phyloP scores from a whole-genome alignment of 2,329 filamentous ascomycete genomes.

The Xylariaceae sp. region DNA sequence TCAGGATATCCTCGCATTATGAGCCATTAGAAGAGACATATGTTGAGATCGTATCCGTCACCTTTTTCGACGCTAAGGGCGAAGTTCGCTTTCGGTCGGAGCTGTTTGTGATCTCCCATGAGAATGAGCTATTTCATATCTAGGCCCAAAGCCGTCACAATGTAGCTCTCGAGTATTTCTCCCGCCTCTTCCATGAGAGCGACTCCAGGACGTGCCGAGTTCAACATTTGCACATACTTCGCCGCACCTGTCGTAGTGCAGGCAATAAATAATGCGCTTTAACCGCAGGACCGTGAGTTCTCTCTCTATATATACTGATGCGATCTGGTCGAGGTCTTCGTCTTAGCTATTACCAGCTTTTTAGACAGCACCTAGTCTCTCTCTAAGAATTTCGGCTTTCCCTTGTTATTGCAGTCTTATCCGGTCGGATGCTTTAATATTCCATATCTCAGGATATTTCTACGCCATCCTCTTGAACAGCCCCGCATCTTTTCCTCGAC shows the following conservation, averaged over 20 bases:
- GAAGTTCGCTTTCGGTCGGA: slow-evolving; percentile 72
- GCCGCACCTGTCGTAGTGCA: slow-evolving; percentile 75
- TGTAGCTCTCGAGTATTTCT: slow-evolving; percentile 33
- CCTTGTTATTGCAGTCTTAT: slow-evolving; percentile 2
- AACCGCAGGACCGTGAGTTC: slow-evolving; percentile 13
- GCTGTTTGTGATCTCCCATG: slow-evolving; percentile 77
- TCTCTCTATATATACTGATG: slow-evolving; percentile 45
- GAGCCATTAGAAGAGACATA: slow-evolving; percentile 73
- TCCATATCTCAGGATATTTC: slow-evolving; percentile 13
- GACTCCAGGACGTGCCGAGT: slow-evolving; percentile 59
- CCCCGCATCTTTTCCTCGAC: neutral
- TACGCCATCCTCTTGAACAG: slow-evolving; percentile 1
- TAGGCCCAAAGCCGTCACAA: slow-evolving; percentile 29
- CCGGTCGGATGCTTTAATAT: slow-evolving; percentile 1
- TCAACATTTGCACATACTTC: slow-evolving; percentile 61
- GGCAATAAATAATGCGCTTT: slow-evolving; percentile 67
- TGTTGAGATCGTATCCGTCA: slow-evolving; percentile 70
- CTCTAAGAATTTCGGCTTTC: slow-evolving; percentile 5
- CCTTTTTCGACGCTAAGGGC: slow-evolving; percentile 67
- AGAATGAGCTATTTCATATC: slow-evolving; percentile 61
- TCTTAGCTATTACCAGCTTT: slow-evolving; percentile 46
- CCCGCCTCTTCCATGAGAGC: slow-evolving; percentile 56
- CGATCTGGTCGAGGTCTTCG: slow-evolving; percentile 46
- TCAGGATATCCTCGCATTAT: slow-evolving; percentile 62
- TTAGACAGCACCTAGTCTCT: neutral